Evolutionary conservation across 2,329 filamentous ascomycete genomes (phyloP), one percentile per base, ranked within the genome.

Genomic region (Bretziella fagacearum): DNA sequence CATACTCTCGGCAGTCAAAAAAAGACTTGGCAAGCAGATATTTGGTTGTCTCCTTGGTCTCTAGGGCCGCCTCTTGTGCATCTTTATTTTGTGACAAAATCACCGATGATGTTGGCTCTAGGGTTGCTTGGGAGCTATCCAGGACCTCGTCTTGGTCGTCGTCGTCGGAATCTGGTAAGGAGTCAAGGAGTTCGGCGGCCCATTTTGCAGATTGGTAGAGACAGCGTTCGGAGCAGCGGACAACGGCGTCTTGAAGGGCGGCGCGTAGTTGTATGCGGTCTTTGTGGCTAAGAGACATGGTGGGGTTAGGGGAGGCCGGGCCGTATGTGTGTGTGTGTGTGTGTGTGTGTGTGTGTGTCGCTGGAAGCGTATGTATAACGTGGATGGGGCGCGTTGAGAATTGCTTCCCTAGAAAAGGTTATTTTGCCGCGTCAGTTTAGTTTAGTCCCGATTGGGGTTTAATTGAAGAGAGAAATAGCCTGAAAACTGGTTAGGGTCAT

Each of bases 141-240:
- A 79, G 74, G 44, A 69, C 74, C 44, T 72, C 72, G 50, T 68
- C 69, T 35, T 64, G 56, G 48, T 81, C 73, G 8, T 20, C 23
- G 17, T 26, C 25, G 20, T 17, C 40, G n/a, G 40, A 18, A 13
- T 20, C 17, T 30, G 81, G 73, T 33, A 96, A 77, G 2, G 91
- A 82, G 57, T 83, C 84, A 49, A 96, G 76, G 54, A 96, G 77
- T 65, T 98, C 91, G 56, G 91, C 89, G 41, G 87, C 84, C 91
- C 91, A 98, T 77, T 96, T 96, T 23, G 91, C 81, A 5, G 89
- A 91, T 57, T 95, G 87, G 58, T 95, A 96, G 10, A 98, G 73
- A 61, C 91, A 94, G 60, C 91, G 72, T 60, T 98, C 91, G 1
- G 86, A 93, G 65, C 87, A 96, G 59, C 86, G 86, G 20, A 91